These are phyloP conservation scores for Elaeagnus macrophylla DNA, from an alignment of 306 rosid species.

Conservation along the genomic window DNA sequence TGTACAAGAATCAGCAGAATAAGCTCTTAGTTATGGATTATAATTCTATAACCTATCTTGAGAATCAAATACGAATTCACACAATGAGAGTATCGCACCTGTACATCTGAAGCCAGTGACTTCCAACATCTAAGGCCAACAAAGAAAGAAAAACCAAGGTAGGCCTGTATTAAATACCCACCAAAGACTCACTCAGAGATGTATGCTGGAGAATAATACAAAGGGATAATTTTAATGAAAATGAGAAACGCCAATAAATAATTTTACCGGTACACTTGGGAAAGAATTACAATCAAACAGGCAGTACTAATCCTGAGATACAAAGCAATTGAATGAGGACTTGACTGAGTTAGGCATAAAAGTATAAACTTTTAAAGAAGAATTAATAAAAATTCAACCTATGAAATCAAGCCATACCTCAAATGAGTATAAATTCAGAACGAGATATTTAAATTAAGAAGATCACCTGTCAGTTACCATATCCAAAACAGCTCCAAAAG, in stretches of 20 bases:
- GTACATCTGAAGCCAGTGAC: conserved; percentile 99
- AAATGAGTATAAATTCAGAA: neutral
- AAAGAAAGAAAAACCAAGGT: conserved; percentile 71
- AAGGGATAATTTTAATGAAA: conserved; percentile 9
- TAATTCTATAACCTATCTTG: neutral
- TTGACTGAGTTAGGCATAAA: conserved; percentile 12
- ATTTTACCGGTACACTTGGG: conserved; percentile 76
- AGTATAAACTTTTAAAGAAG: neutral
- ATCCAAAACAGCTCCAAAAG: conserved; percentile 98
- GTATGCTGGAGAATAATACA: conserved; percentile 5
- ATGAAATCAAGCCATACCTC: neutral
- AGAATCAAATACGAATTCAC: no score
- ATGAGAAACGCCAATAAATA: conserved; percentile 9
- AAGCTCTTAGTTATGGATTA: neutral
- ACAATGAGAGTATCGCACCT: conserved; percentile 32
- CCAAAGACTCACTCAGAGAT: conserved; percentile 30
- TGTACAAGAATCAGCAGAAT: conserved; percentile 14
- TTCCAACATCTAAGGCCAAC: conserved; percentile 85
- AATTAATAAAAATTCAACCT: neutral
- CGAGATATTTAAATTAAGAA: conserved; percentile 4
- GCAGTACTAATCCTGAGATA: conserved; percentile 91
- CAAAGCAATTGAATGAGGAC: conserved; percentile 26
- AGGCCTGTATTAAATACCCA: conserved; percentile 57
- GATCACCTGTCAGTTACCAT: conserved; percentile 92
- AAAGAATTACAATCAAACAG: conserved; percentile 82